phyloP scores from a whole-genome alignment of 305 asterid species.

The Fraxinus xanthoxyloides region DNA sequence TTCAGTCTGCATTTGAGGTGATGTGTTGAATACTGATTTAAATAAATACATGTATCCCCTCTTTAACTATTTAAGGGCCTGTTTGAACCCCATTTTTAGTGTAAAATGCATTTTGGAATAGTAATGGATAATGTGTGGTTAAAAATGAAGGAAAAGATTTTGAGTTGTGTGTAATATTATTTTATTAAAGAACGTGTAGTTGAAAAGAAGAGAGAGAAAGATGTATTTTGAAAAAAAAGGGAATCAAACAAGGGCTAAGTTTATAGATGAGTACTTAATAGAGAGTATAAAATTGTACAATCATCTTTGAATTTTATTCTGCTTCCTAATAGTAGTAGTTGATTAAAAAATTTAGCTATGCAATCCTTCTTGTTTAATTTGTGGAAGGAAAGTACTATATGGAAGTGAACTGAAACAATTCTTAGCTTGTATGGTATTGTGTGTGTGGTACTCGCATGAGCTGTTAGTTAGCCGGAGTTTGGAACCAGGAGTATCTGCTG shows the following conservation, averaged over 20 bases:
- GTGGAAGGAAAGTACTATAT: neutral
- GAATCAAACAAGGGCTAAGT: too few species aligned
- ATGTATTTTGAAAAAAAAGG: too few species aligned
- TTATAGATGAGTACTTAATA: neutral
- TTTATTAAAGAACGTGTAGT: too few species aligned
- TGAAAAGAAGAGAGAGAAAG: too few species aligned
- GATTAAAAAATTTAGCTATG: neutral
- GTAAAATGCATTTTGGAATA: too few species aligned
- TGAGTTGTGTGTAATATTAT: too few species aligned
- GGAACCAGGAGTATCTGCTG: neutral
- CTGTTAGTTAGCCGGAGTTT: neutral
- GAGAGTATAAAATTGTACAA: neutral
- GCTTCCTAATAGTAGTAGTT: neutral
- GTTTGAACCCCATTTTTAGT: too few species aligned
- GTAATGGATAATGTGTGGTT: too few species aligned
- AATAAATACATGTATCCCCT: neutral
- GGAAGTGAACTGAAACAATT: neutral
- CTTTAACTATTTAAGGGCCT: neutral
- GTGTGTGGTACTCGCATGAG: neutral
- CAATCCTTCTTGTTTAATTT: neutral
- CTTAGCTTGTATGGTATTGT: neutral
- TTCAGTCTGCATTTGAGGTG: neutral
- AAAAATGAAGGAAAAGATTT: too few species aligned
- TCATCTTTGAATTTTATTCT: neutral
- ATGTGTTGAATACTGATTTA: neutral